These are phyloP conservation scores for Planoprotostelium fungivorum DNA, from an alignment of 78 protist genomes.

Conservation along the genomic window DNA sequence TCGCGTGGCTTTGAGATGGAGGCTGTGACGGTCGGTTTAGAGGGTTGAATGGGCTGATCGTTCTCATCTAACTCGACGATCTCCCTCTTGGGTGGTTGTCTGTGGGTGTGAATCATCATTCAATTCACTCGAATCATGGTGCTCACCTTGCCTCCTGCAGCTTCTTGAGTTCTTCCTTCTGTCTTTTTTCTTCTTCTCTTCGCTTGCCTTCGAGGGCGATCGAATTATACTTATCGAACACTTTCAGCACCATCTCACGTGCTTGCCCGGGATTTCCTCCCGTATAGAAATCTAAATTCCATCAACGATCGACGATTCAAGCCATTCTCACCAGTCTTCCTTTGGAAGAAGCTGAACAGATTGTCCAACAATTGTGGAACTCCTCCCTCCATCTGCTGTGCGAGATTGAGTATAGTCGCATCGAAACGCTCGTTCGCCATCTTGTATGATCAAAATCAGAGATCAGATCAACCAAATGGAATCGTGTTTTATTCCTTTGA, in stretches of 20 bases:
- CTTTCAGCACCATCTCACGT: background rate
- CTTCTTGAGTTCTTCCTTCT: background rate
- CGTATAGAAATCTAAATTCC: background rate
- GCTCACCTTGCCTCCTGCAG: background rate
- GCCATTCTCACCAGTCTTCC: conserved; percentile 46
- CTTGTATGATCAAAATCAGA: too few species aligned
- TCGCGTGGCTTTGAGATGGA: background rate
- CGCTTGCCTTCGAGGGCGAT: background rate
- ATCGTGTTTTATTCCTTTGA: too few species aligned
- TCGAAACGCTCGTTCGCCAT: conserved; percentile 37
- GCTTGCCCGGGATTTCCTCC: background rate
- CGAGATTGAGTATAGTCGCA: conserved; percentile 34
- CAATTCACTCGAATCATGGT: background rate
- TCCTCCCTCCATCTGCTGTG: conserved; percentile 56
- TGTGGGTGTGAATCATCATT: background rate
- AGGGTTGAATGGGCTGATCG: background rate
- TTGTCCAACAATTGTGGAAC: conserved; percentile 32
- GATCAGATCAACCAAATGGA: too few species aligned
- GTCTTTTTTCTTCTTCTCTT: background rate
- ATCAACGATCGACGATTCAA: too few species aligned
- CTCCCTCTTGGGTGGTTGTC: background rate
- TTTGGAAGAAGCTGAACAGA: conserved; percentile 53
- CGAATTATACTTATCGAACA: background rate
- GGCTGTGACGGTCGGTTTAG: background rate
- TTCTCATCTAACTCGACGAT: background rate